Percentiles rank a stretch among this genome's conserved stretches.
Evolutionary conservation across 768 basidiomycete species (phyloP).

Genomic region (Fibroporia radiculosa): DNA sequence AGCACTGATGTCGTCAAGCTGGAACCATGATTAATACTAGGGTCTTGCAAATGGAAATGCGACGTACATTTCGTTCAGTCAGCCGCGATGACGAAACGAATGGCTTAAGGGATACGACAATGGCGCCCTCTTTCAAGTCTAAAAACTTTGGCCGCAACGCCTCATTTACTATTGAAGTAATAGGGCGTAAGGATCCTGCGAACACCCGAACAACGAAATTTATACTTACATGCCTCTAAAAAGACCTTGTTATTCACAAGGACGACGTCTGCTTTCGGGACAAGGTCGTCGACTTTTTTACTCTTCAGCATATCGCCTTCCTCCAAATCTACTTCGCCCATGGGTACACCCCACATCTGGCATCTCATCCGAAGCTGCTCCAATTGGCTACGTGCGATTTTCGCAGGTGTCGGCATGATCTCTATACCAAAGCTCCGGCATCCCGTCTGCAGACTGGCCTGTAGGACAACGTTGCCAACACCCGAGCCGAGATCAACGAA

Average conservation of each 20-base stretch:
- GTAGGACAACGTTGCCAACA: slow-evolving; percentile 52
- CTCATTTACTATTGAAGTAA: slow-evolving; percentile 64
- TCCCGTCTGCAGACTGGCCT: slow-evolving; percentile 47
- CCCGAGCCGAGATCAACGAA: slow-evolving; percentile 58
- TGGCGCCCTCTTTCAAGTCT: slow-evolving; percentile 89
- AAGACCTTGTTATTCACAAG: slow-evolving; percentile 88
- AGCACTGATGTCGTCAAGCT: slow-evolving; percentile 74
- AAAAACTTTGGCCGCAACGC: slow-evolving; percentile 82
- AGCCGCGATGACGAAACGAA: slow-evolving; percentile 72
- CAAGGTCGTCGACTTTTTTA: slow-evolving; percentile 54
- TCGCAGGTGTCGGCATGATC: slow-evolving; percentile 69
- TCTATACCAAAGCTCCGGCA: slow-evolving; percentile 55
- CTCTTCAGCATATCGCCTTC: slow-evolving; percentile 83
- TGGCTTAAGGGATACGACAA: slow-evolving; percentile 81
- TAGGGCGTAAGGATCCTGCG: background rate
- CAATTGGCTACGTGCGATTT: slow-evolving; percentile 70
- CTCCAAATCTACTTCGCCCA: slow-evolving; percentile 71
- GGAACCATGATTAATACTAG: background rate
- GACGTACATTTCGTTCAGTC: slow-evolving; percentile 64
- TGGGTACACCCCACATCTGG: slow-evolving; percentile 83
- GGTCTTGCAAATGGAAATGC: background rate
- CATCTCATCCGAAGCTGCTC: slow-evolving; percentile 70
- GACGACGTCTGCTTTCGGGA: slow-evolving; percentile 83
- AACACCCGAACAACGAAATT: background rate
- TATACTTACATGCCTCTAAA: slow-evolving; percentile 56